These are phyloP conservation scores for Ceratocystis smalleyi DNA, from an alignment of 2,329 filamentous ascomycete genomes.

Conservation along the genomic window DNA sequence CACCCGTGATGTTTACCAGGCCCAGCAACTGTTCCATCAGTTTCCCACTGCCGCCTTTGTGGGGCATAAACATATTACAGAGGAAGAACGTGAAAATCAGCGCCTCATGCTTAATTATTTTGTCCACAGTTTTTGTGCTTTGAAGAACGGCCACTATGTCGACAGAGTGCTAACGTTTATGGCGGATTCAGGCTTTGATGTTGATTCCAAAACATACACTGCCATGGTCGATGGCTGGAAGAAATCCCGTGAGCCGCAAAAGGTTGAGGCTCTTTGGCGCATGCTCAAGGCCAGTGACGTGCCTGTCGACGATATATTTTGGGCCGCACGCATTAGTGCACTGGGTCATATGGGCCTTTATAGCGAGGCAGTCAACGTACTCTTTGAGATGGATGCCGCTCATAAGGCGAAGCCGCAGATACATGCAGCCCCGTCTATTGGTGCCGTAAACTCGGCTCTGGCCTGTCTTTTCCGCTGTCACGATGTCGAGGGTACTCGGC, in stretches of 20 bases:
- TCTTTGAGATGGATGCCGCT: slow-evolving; percentile 45
- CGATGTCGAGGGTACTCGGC: slow-evolving; percentile 34
- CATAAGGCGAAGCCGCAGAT: slow-evolving; percentile 11
- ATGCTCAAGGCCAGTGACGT: slow-evolving; percentile 42
- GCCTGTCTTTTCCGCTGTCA: slow-evolving; percentile 40
- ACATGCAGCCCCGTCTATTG: slow-evolving; percentile 44
- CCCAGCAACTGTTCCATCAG: slow-evolving; percentile 9
- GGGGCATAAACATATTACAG: background rate
- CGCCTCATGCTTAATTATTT: slow-evolving; percentile 28
- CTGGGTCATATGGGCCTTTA: slow-evolving; percentile 42
- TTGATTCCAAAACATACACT: slow-evolving; percentile 47
- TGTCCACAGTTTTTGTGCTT: slow-evolving; percentile 28
- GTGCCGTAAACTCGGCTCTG: slow-evolving; percentile 55
- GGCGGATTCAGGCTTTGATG: slow-evolving; percentile 34
- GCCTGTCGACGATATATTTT: slow-evolving; percentile 47
- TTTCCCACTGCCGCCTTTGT: slow-evolving; percentile 9
- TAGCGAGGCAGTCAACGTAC: slow-evolving; percentile 42
- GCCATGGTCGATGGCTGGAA: slow-evolving; percentile 58
- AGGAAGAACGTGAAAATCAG: slow-evolving; percentile 4
- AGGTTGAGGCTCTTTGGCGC: slow-evolving; percentile 51
- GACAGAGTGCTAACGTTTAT: slow-evolving; percentile 28
- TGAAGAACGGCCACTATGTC: slow-evolving; percentile 19
- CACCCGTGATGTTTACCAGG: slow-evolving; percentile 3
- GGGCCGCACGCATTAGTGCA: slow-evolving; percentile 55
- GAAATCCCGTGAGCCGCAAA: slow-evolving; percentile 40